Base-by-base conservation (phyloP, 345 rosid species). In the Cardamine resedifolia region DNA sequence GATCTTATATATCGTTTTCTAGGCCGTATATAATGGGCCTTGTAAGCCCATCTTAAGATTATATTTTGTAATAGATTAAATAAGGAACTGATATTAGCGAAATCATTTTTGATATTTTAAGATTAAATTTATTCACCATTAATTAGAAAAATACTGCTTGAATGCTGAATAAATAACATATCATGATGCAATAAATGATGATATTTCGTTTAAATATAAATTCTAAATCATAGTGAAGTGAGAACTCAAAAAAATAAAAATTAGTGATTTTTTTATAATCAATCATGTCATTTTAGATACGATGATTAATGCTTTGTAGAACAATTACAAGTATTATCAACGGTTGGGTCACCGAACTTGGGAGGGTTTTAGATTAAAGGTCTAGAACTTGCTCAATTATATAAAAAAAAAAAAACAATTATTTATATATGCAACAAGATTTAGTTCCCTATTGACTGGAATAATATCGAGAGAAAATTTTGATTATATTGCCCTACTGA, bases 21-120 rank as follows among this genome's bases (percentile, higher is more conserved):
- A 64, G 65, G 65, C 77, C 64, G 6, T 18, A 0, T 1, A 2
- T 1, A 53, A n/a, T 44, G 49, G 44, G 71, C 53, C 76, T 20
- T 1, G 20, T 0, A 59, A 38, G 36, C 8, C 50, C 71, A 47
- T 47, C n/a, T n/a, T n/a, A n/a, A n/a, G n/a, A n/a, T n/a, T n/a
- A n/a, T n/a, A n/a, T n/a, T n/a, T n/a, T n/a, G n/a, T n/a, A n/a
- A n/a, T n/a, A n/a, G n/a, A n/a, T n/a, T n/a, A n/a, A n/a, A n/a
- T n/a, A n/a, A n/a, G n/a, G n/a, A n/a, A n/a, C n/a, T 10, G 14
- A 10, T 34, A 31, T 7, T 31, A 31, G 34, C 34, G 34, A 2
- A 31, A 7, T 7, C 34, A 31, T 31, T 7, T n/a, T 33, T 9
- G 39, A 34, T 34, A 10, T 10, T 9, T 34, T 34, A 34, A 34